Percentiles rank a stretch among this genome's conserved stretches.
These are phyloP conservation scores for Xylaria intraflava DNA, from an alignment of 495 filamentous ascomycete genomes.

Conservation along the genomic window DNA sequence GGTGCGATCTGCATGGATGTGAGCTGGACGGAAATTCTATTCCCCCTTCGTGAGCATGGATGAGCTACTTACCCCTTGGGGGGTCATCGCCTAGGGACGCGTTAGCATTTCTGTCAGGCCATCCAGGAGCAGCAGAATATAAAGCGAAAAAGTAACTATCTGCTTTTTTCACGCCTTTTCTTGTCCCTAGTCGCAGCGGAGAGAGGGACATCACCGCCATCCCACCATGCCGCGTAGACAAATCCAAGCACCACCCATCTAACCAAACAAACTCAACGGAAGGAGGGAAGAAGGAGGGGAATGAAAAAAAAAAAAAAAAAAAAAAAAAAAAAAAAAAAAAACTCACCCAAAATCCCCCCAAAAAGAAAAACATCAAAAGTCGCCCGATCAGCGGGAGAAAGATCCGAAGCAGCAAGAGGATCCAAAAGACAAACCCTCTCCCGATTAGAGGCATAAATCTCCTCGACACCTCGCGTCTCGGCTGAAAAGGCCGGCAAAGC, in stretches of 20 bases:
- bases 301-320: neutral
- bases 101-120: neutral
- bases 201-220: too few species aligned
- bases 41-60: neutral
- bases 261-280: neutral
- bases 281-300: neutral
- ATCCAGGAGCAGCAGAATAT: neutral
- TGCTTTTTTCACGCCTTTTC: too few species aligned
- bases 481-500: slow-evolving; percentile 55
- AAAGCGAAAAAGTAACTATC: neutral
- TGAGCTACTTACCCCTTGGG: slow-evolving; percentile 64
- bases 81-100: slow-evolving; percentile 79
- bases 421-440: slow-evolving; percentile 76
- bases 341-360: slow-evolving; percentile 87
- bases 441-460: slow-evolving; percentile 60
- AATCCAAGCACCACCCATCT: neutral
- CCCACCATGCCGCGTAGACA: too few species aligned
- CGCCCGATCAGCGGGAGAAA: slow-evolving; percentile 75
- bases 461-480: slow-evolving; percentile 68
- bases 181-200: too few species aligned
- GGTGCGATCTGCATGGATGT: slow-evolving; percentile 63
- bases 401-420: slow-evolving; percentile 69
- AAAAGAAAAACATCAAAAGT: slow-evolving; percentile 88
- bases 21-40: too few species aligned
- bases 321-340: neutral